Evolutionary conservation across 441 rosid species (phyloP), one percentile per base, ranked within the genome.

Genomic region (Adansonia madagascariensis): DNA sequence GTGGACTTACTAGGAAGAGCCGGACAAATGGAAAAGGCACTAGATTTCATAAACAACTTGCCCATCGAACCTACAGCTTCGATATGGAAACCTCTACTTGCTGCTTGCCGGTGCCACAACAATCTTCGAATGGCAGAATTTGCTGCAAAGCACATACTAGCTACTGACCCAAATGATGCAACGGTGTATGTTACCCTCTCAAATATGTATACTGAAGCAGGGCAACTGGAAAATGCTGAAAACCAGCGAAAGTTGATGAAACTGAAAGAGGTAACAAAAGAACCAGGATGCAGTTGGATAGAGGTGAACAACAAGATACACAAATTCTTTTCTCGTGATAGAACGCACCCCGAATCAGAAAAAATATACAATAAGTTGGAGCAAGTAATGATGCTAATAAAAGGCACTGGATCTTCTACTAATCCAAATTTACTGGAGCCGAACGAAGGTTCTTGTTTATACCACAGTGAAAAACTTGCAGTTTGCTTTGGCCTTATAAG

Each of bases 381-480:
- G 39, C 67, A 77, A 69, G 14, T 81, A 74, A 53, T 2, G 41
- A 47, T 39, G 24, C 80, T 73, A 52, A n/a, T 79, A 61, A 59
- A 73, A 35, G 75, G 66, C 47, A 50, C 6, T 68, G 78, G 56
- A 9, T 35, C 72, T 57, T 43, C 57, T 22, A 35, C 61, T 27
- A 27, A 52, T n/a, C 60, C 8, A 8, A 41, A 43, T 67, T 5
- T 17, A 47, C 49, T n/a, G 50, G 9, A 47, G 60, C 43, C 17
- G 27, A 62, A 78, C 27, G 78, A 68, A 49, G 76, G 74, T 62
- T 53, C 35, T 12, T 17, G 41, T 79, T 63, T 73, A 53, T 74
- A 77, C 72, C 85, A 82, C 71, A 65, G 82, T 43, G 85, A 77
- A 63, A 82, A 75, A 77, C 82, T 79, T 24, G 82, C 76, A 61